Evolutionary conservation across 139 green algal species (phyloP).

Genomic region (Yamagishiella unicocca): DNA sequence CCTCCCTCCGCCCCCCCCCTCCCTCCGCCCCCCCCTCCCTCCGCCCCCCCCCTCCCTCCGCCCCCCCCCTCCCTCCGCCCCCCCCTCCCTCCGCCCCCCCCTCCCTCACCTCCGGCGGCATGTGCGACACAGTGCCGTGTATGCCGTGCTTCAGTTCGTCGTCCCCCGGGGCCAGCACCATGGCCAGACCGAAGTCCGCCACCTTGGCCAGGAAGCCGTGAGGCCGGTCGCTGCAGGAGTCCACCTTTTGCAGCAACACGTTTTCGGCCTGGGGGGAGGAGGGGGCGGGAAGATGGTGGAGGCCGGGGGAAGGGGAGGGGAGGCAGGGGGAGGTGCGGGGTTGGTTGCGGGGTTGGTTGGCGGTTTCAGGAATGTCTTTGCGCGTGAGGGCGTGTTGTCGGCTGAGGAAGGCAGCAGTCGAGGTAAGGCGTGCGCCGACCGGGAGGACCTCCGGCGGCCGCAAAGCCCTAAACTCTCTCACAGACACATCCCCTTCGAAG

Average conservation of each 20-base stretch:
- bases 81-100: too few species aligned
- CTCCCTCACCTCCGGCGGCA: constrained; percentile 55
- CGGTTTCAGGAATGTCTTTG: too few species aligned
- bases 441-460: too few species aligned
- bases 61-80: neutral
- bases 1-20: too few species aligned
- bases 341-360: neutral
- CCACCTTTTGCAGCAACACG: constrained; percentile 49
- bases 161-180: constrained; percentile 43
- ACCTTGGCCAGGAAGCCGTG: constrained; percentile 54
- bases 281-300: too few species aligned
- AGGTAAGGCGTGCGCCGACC: too few species aligned
- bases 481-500: too few species aligned
- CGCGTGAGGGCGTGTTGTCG: too few species aligned
- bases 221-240: neutral
- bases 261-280: constrained; percentile 57
- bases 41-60: too few species aligned
- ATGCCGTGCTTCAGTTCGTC: constrained; percentile 50
- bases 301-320: neutral
- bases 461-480: too few species aligned
- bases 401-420: too few species aligned
- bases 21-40: too few species aligned
- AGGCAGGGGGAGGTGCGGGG: neutral
- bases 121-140: constrained; percentile 61
- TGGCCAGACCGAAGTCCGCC: constrained; percentile 56